Evolutionary conservation across 2,329 filamentous ascomycete species (phyloP), one percentile per base, ranked within the genome.

Genomic region (Penicillium paneum): DNA sequence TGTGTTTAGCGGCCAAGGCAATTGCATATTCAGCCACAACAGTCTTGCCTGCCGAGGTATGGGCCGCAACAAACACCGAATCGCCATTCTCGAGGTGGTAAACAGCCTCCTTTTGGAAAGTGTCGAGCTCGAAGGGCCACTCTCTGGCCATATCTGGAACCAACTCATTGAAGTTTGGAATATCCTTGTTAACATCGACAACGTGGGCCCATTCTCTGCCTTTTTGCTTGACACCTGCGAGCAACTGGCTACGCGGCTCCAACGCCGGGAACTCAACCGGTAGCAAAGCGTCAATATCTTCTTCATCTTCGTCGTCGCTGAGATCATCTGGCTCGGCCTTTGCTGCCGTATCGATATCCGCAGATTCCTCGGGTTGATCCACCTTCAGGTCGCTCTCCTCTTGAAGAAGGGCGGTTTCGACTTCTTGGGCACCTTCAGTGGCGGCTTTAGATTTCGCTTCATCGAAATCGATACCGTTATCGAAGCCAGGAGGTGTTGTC

Each of bases 1-100:
- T 97, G 71, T 99, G 94, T 69, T 93, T 95, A n/a, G 91, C 88
- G 29, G 94, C 94, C 55, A 99, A 79, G 7, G 94, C 91, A 71
- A 99, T 97, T 45, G 93, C 94, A 73, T 99, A 99, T 71, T 99
- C 94, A 28, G 94, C 94, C 13, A 99, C 94, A 0, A 97, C 94
- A 1, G 94, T 99, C 78, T 99, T 99, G 53, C 94, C 94, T 21
- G 94, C 94, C 32, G 94, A 99, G 0, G 94, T 99, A 71, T 99
- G 94, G 0, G 94, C 94, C 10, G 94, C 94, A 47, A 99, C 94
- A 66, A 99, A 99, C 26, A 99, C 94, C 0, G 93, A 97, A 69
- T 99, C 94, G 17, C 94, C 93, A 67, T 88, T 91, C 71, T 99
- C 94, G 3, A 99, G 83, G 74, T 97, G 94, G 70, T 97, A 99